Evolutionary conservation across 116 monocot genomes (phyloP).

Genomic region (Phalaenopsis hybrid): DNA sequence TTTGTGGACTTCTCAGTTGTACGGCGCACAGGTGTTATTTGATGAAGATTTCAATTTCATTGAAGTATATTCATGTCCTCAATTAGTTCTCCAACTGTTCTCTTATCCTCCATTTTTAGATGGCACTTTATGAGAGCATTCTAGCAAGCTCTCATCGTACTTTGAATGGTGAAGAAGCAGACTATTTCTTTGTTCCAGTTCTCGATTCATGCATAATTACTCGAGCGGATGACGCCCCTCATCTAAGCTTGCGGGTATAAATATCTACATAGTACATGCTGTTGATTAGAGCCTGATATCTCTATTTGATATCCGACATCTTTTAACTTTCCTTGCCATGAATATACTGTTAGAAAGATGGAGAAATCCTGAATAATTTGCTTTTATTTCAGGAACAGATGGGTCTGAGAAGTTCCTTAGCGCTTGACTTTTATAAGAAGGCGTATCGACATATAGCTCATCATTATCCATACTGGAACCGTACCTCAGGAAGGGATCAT

Average conservation of each 20-base stretch:
- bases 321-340: neutral
- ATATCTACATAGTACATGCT: neutral
- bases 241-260: constrained; percentile 51
- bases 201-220: constrained; percentile 83
- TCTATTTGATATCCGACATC: neutral
- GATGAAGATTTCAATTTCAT: neutral
- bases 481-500: constrained; percentile 85
- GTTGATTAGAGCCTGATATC: neutral
- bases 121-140: constrained; percentile 93
- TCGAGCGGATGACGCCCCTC: constrained; percentile 80
- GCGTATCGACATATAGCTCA: constrained; percentile 74
- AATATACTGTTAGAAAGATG: neutral
- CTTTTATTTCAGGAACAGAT: constrained; percentile 39
- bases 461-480: constrained; percentile 89
- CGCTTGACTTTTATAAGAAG: constrained; percentile 73
- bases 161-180: constrained; percentile 92
- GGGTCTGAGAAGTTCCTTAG: constrained; percentile 53
- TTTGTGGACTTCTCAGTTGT: constrained; percentile 70
- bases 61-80: neutral
- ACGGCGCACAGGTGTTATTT: constrained; percentile 71
- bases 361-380: neutral
- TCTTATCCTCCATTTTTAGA: constrained; percentile 32
- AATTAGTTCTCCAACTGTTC: neutral
- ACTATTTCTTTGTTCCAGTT: constrained; percentile 89
- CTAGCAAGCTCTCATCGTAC: constrained; percentile 82